Evolutionary conservation across 208 protist species (phyloP).

Genomic region (Leishmania mexicana): DNA sequence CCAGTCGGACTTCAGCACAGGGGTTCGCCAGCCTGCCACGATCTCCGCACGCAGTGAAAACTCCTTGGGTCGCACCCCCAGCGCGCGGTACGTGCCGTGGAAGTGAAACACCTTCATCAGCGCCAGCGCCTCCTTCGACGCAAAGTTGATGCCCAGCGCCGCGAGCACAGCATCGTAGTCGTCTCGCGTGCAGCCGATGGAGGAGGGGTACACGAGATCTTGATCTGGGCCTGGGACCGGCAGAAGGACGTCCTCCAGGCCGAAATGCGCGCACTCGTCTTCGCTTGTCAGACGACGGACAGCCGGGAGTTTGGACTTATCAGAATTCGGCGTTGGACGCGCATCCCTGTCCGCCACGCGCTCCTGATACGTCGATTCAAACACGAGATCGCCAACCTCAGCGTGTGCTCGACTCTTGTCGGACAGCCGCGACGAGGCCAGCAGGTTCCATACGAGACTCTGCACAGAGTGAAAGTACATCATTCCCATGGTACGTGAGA

Average conservation of each 20-base stretch:
- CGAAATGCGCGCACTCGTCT: slow-evolving; percentile 71
- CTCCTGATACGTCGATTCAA: slow-evolving; percentile 44
- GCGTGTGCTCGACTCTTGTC: slow-evolving; percentile 31
- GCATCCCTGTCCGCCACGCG: slow-evolving; percentile 3
- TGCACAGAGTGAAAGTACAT: slow-evolving; percentile 96
- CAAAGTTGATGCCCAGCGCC: slow-evolving; percentile 35
- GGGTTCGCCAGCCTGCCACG: slow-evolving; percentile 41
- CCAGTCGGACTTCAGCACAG: slow-evolving; percentile 75
- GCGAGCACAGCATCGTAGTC: slow-evolving; percentile 54
- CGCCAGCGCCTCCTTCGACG: slow-evolving; percentile 20
- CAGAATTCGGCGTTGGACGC: background rate
- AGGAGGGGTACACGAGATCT: slow-evolving; percentile 73
- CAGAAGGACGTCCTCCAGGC: slow-evolving; percentile 87
- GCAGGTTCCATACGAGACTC: slow-evolving; percentile 93
- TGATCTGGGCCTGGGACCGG: slow-evolving; percentile 87
- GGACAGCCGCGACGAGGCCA: slow-evolving; percentile 87
- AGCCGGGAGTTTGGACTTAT: slow-evolving; percentile 38
- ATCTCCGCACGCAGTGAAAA: slow-evolving; percentile 36
- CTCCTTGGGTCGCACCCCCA: slow-evolving; percentile 54
- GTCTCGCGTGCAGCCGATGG: slow-evolving; percentile 41
- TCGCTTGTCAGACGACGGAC: slow-evolving; percentile 57
- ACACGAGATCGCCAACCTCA: slow-evolving; percentile 87
- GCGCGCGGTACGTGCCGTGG: slow-evolving; percentile 84
- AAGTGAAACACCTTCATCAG: slow-evolving; percentile 88
- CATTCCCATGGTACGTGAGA: slow-evolving; percentile 87